Base-by-base conservation (phyloP, 331 rosid species). In the Pyracantha coccinea region DNA sequence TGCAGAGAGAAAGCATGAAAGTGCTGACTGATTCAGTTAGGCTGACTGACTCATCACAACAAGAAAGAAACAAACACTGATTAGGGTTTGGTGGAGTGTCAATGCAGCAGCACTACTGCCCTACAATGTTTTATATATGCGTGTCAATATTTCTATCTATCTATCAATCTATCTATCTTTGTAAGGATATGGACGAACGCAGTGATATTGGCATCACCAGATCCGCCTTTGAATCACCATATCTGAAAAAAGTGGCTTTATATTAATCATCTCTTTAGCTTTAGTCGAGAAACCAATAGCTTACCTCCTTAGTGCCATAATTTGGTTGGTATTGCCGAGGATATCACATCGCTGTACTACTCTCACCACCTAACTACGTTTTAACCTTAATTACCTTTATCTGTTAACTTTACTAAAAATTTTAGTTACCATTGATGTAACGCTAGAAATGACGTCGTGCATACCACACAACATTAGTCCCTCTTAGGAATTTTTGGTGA, bases 161-260 rank as follows among this genome's bases (percentile, higher is more conserved):
- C 0, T 9, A 38, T 38, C 11, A 0, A 35, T 35, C 41, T 35
- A 8, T 35, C 44, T 35, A 35, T 2, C 4, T 38, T 9, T 38
- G 1, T 38, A 38, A 9, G 4, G 45, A 38, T 38, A 38, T 38
- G 14, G 14, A 35, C 35, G 69, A 65, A 65, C 38, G 76, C 10
- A 72, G n/a, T 50, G 7, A 50, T 52, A 38, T 35, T 72, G 21
- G 67, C 76, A 35, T 72, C 55, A 58, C 67, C 4, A 11, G 67
- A 72, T 58, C 76, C 58, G 44, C 76, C 57, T 72, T 57, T 35
- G 68, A 72, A 72, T 72, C 57, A 35, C 57, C 76, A 35, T 32
- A 72, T 72, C 76, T 58, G 55, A 5, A 21, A 33, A 72, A 72
- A 72, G 76, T 13, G 38, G 76, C 67, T 72, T 72, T 72, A 35